phyloP scores from a whole-genome alignment of 768 basidiomycete genomes.

The Scleroderma bovista region DNA sequence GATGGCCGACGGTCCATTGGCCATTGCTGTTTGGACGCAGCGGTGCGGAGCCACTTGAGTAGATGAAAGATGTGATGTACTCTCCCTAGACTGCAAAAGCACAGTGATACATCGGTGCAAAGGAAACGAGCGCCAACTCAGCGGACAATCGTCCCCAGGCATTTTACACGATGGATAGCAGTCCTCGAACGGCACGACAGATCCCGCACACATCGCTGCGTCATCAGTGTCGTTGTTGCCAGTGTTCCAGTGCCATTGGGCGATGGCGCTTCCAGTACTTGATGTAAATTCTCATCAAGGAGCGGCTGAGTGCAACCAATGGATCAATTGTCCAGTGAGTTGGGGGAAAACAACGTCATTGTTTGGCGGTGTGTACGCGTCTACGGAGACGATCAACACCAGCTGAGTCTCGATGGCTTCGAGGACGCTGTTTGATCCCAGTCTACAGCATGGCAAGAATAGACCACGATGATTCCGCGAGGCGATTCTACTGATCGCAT shows the following conservation, averaged over 20 bases:
- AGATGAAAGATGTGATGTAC: slow-evolving; percentile 97
- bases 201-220: slow-evolving; percentile 75
- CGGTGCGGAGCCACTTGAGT: slow-evolving; percentile 90
- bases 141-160: slow-evolving; percentile 92
- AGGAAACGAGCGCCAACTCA: slow-evolving; percentile 50
- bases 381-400: too few species aligned
- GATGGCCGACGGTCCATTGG: slow-evolving; percentile 96
- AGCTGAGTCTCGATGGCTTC: too few species aligned
- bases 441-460: too few species aligned
- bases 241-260: slow-evolving; percentile 83
- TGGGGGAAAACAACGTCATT: too few species aligned
- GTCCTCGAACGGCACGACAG: slow-evolving; percentile 88
- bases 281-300: slow-evolving; percentile 70
- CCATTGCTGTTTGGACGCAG: slow-evolving; percentile 89
- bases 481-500: too few species aligned
- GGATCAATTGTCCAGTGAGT: too few species aligned
- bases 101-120: slow-evolving; percentile 10
- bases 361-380: too few species aligned
- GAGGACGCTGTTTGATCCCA: too few species aligned
- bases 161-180: slow-evolving; percentile 96
- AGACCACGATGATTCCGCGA: too few species aligned
- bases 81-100: slow-evolving; percentile 88
- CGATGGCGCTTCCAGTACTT: slow-evolving; percentile 87
- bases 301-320: neutral
- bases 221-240: slow-evolving; percentile 32